Evolutionary conservation across 1,284 basidiomycete species (phyloP), one percentile per base, ranked within the genome.

Genomic region (Ustilago bromivora): DNA sequence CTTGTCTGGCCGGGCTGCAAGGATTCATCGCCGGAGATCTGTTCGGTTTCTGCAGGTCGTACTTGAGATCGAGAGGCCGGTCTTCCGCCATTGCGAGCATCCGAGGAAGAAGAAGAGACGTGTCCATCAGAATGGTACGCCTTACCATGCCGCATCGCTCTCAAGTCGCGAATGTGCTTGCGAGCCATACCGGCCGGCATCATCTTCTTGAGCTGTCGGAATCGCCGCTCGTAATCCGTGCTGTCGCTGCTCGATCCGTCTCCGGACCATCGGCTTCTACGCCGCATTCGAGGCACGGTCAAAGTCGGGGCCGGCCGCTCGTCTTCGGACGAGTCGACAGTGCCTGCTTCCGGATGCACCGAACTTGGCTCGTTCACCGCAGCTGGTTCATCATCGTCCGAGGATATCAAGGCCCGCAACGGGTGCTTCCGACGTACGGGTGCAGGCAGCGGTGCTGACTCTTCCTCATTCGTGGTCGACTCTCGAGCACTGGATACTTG

Each of bases 131-230:
- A 79, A 51, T 82, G 79, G 56, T 83, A 81, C 1, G 74, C 74
- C n/a, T 82, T 78, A n/a, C 82, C 82, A 36, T 81, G 79, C 4
- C 82, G 73, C 84, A 85, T 85, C 4, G 79, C 79, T 17, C 77
- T 76, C 7, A 85, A 60, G 54, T 85, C 84, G 13, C 80, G 79
- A 34, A 85, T 85, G 66, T 83, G 79, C 55, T 76, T 75, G 36
- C 79, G 76, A 17, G 84, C 84, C 78, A 80, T 79, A 38, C 73
- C 75, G 3, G 77, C 75, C 0, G 84, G 84, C 83, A 85, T 85
- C 81, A 85, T 84, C 49, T 78, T 78, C 36, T 80, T 82, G 12
- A 85, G 72, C 32, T 79, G 68, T 11, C 79, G 78, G 68, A 84
- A 83, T n/a, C 80, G 79, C 10, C 78, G 73, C 23, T 81, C 81